Conservation (phyloP, 2,329 filamentous ascomycete species). For the Aspergillus versicolor region DNA sequence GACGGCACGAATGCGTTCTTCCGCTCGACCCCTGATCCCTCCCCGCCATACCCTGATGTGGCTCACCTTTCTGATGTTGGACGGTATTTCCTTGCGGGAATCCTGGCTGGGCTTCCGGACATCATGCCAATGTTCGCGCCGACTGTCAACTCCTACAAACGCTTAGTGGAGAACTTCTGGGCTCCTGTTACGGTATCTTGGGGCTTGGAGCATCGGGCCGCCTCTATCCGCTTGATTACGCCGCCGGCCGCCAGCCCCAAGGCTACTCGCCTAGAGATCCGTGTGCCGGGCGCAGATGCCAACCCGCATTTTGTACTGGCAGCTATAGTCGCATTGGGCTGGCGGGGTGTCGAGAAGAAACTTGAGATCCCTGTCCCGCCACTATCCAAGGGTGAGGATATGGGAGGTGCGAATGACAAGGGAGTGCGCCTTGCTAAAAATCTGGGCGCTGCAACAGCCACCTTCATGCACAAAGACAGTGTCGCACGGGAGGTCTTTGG, state of each 20-base stretch:
- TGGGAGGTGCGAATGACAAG: constrained; percentile 69
- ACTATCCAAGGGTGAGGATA: constrained; percentile 78
- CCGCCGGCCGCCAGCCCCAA: constrained; percentile 82
- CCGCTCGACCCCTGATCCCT: constrained; percentile 68
- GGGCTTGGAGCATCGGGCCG: constrained; percentile 92
- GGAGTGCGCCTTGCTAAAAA: constrained; percentile 80
- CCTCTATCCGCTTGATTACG: constrained; percentile 83
- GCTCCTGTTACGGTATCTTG: constrained; percentile 96
- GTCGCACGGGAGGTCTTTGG: constrained; percentile 93
- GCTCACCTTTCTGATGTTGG: constrained; percentile 81
- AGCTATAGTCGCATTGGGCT: constrained; percentile 82
- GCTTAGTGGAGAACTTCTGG: constrained; percentile 98
- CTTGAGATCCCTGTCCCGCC: constrained; percentile 79
- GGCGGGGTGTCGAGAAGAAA: constrained; percentile 90
- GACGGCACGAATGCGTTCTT: constrained; percentile 82
- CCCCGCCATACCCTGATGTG: constrained; percentile 72
- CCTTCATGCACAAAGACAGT: constrained; percentile 75
- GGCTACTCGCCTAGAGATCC: constrained; percentile 87
- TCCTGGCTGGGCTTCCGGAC: constrained; percentile 85
- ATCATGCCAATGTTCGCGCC: constrained; percentile 95
- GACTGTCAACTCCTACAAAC: constrained; percentile 97
- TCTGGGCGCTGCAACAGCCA: constrained; percentile 77
- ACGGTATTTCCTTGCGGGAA: constrained; percentile 86
- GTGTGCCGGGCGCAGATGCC: constrained; percentile 89
- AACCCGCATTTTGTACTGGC: constrained; percentile 87